Percentiles rank a stretch among this genome's conserved stretches.
Evolutionary conservation across 1,284 basidiomycete genomes (phyloP).

Genomic region (Microbotryum silenes-acaulis): DNA sequence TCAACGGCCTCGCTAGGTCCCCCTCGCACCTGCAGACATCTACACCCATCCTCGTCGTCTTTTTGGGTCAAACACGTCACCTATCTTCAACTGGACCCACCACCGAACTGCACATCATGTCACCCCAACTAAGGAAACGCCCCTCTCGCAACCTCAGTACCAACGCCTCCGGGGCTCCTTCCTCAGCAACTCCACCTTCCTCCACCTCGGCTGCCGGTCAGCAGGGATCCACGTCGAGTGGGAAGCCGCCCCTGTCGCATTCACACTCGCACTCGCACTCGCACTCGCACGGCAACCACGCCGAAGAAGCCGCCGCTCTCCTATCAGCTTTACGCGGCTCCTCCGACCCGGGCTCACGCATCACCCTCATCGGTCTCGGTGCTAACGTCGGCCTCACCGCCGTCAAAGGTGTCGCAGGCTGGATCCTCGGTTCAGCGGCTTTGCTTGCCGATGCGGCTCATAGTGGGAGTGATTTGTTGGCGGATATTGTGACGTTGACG

Average conservation of each 20-base stretch:
- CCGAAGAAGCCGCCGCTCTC: slow-evolving; percentile 40
- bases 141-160: too few species aligned
- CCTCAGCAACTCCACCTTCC: too few species aligned
- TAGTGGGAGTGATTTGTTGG: slow-evolving; percentile 78
- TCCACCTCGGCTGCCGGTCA: too few species aligned
- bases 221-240: too few species aligned
- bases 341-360: slow-evolving; percentile 39
- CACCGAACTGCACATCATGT: too few species aligned
- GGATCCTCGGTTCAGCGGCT: slow-evolving; percentile 51
- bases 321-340: slow-evolving; percentile 35
- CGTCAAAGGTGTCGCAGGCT: slow-evolving; percentile 58
- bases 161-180: too few species aligned
- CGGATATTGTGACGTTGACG: slow-evolving; percentile 86
- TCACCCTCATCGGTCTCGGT: slow-evolving; percentile 57
- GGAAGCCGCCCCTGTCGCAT: slow-evolving; percentile 8
- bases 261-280: slow-evolving; percentile 28
- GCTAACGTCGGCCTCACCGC: slow-evolving; percentile 75
- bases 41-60: too few species aligned
- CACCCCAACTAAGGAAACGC: too few species aligned
- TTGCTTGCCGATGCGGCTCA: slow-evolving; percentile 93
- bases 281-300: slow-evolving; percentile 37
- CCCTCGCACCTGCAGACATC: too few species aligned
- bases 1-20: too few species aligned
- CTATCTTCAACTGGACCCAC: too few species aligned
- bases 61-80: too few species aligned